A percentile compares a stretch with the other conserved stretches of the same genome.
Conservation (phyloP, 345 rosid species). For the Rhodomyrtus tomentosa region DNA sequence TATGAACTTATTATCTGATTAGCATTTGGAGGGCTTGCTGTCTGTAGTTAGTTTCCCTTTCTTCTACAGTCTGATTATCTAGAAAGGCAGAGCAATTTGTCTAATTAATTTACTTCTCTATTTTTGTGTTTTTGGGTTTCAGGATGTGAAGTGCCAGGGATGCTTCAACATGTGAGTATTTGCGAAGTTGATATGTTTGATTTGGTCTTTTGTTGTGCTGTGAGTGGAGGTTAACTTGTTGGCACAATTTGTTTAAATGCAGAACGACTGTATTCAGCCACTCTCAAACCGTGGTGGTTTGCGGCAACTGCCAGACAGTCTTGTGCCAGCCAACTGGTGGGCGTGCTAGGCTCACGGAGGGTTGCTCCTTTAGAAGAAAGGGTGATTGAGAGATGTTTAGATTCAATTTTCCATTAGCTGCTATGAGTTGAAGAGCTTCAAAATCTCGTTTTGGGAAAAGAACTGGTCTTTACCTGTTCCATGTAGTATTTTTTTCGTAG, state of each 20-base stretch:
- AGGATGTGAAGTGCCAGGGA: constrained; percentile 5
- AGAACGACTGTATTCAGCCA: constrained; percentile 5
- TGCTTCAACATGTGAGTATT: constrained; percentile 3
- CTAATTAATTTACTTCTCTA: background rate
- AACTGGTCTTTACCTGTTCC: background rate
- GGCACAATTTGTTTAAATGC: background rate
- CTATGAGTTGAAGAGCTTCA: background rate
- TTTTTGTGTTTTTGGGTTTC: background rate
- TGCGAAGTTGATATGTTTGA: background rate
- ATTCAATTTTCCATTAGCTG: background rate
- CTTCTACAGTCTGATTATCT: background rate
- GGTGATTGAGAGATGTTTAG: background rate
- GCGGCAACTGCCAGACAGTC: constrained; percentile 3
- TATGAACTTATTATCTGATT: background rate
- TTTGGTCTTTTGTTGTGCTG: background rate
- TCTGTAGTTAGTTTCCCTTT: background rate
- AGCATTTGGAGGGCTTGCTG: background rate
- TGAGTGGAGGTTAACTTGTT: background rate
- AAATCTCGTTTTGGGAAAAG: background rate
- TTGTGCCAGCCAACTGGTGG: constrained; percentile 4
- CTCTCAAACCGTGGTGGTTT: constrained; percentile 1
- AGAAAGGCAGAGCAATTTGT: background rate
- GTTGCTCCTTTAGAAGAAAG: constrained; percentile 2
- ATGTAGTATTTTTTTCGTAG: background rate
- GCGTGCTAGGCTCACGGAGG: constrained; percentile 4